These are phyloP conservation scores for Magnusiomyces clavatus DNA, from an alignment of 1,139 yeast species.

Conservation along the genomic window DNA sequence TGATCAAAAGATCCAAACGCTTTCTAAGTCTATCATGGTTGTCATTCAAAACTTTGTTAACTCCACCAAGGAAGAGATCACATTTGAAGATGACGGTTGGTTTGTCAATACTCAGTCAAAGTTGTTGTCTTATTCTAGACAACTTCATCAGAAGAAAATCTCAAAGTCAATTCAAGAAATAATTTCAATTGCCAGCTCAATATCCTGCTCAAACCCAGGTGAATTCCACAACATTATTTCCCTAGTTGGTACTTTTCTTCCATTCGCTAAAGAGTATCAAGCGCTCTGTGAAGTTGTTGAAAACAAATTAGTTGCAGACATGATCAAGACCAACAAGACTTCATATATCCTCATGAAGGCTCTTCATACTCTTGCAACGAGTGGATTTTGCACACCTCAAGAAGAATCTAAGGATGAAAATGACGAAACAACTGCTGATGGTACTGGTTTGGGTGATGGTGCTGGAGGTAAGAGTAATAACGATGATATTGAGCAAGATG, in stretches of 20 bases:
- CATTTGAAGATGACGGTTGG: constrained; percentile 59
- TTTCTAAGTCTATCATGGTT: constrained; percentile 57
- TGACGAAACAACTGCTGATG: constrained; percentile 46
- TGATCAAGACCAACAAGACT: constrained; percentile 46
- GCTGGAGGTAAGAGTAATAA: constrained; percentile 78
- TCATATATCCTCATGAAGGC: constrained; percentile 51
- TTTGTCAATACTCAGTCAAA: constrained; percentile 43
- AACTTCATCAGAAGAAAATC: constrained; percentile 18
- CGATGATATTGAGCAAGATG: constrained; percentile 87
- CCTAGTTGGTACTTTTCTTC: constrained; percentile 31
- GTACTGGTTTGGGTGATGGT: constrained; percentile 98
- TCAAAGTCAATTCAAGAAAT: constrained; percentile 8
- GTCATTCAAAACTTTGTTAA: constrained; percentile 53
- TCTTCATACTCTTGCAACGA: constrained; percentile 56
- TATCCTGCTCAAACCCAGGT: constrained; percentile 7
- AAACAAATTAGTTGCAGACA: constrained; percentile 15
- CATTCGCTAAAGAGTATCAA: constrained; percentile 27
- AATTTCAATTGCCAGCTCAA: constrained; percentile 8
- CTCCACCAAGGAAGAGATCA: constrained; percentile 27
- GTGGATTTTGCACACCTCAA: constrained; percentile 92
- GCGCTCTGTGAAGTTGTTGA: constrained; percentile 21
- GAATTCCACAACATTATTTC: constrained; percentile 23
- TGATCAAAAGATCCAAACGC: constrained; percentile 23
- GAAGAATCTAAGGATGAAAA: constrained; percentile 62
- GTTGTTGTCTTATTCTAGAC: constrained; percentile 34